Evolutionary conservation across 768 basidiomycete species (phyloP), one percentile per base, ranked within the genome.

Genomic region (Tulasnella sp.): DNA sequence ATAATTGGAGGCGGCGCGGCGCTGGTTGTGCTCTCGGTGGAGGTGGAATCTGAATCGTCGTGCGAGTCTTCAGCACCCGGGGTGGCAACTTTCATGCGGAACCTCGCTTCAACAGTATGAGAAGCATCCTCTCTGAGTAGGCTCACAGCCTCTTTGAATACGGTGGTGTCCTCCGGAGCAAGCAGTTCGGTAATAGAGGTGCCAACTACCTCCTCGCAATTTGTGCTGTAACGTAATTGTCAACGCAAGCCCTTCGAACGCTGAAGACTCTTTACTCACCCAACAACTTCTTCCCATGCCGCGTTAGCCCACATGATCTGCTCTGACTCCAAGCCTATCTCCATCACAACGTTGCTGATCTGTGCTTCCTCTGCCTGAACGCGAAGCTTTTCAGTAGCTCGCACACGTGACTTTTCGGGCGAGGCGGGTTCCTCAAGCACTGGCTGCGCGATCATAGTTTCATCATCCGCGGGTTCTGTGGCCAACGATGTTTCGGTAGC

Each of bases 271-370:
- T 15, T 77, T 57, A 83, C 93, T 80, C 85, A 95, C 95, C 93
- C 94, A 75, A 97, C 90, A 32, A 99, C 94, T 75, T 92, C 90
- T 81, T 90, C 87, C 94, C 98, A 99, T 0, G 96, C 95, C 82
- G 96, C 94, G 84, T 98, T 99, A 70, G 97, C 88, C 93, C 96
- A 99, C 81, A 95, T 90, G 81, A 99, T 91, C 81, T 95, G 92
- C 70, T 98, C 96, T 11, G 95, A 96, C 83, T 98, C 95, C 80
- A 98, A 86, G 83, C 91, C 92, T 40, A 99, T 89, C 83, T 99
- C 98, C 86, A 99, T 88, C 39, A 99, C 94, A 75, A 99, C 94
- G 81, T 98, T 99, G 84, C 95, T 94, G 82, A 92, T 94, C 85
- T 97, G 95, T 9, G 96, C 95, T 1, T 93, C 94, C 84, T 99